Evolutionary conservation across 768 basidiomycete species (phyloP), one percentile per base, ranked within the genome.

Genomic region (Grammothele lineata): DNA sequence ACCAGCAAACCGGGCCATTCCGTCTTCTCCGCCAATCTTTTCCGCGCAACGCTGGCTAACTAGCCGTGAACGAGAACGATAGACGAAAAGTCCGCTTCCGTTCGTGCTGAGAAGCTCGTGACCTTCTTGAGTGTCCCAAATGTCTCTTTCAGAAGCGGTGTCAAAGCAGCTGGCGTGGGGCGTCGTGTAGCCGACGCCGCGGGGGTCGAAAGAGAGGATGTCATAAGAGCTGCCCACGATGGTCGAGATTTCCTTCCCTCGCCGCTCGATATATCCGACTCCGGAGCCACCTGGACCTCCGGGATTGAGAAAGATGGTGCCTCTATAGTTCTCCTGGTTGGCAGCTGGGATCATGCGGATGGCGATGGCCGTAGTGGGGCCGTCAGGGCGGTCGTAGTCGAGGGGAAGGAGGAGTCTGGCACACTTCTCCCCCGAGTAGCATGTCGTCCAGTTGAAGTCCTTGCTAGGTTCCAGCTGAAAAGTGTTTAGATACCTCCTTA

Each of bases 151-250:
- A 8, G 55, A 53, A 18, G 50, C 40, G 5, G 45, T 42, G 25
- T 57, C 46, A 38, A 57, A 57, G 40, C 55, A 57, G 10, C 25
- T 22, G 12, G 49, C 51, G 10, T 37, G 34, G 1, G 55, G 55
- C 15, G 51, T 53, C 21, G 45, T 50, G 5, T 40, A 38, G 12
- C 55, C 55, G 1, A 37, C 48, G 8, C 55, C 55, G n/a, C 55
- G 55, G 5, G 55, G 55, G 38, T 57, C 55, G 37, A 57, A 57
- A 19, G 51, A 48, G 15, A 57, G 51, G 34, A 57, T 34, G 40
- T 57, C 51, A 39, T 39, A 57, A 12, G 48, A 48, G 6, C 35
- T 37, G 24, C 55, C 55, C 17, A 51, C 39, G 32, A 57, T 46
- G 17, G 32, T 23, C 4, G 50, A 46, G 24, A 56, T 48, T 34